phyloP scores from a whole-genome alignment of 2,329 filamentous ascomycete genomes.

The Pezicula carpinea region DNA sequence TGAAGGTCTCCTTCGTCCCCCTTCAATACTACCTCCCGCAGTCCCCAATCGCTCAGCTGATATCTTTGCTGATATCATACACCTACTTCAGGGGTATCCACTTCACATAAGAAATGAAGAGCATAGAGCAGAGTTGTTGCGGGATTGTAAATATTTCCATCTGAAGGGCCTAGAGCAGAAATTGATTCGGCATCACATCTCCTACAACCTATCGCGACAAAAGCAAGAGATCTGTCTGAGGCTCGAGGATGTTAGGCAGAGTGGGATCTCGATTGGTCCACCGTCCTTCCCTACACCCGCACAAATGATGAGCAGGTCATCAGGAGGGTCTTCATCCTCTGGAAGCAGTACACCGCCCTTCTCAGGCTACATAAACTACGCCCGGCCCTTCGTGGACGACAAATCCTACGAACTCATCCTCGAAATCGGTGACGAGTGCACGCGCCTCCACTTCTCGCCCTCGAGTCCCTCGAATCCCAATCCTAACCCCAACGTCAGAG shows the following conservation, averaged over 20 bases:
- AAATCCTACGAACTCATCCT: conserved; percentile 68
- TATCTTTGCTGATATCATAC: conserved; percentile 76
- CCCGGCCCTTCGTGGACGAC: conserved; percentile 81
- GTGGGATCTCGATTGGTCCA: conserved; percentile 63
- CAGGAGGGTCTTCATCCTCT: background rate
- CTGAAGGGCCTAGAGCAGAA: conserved; percentile 88
- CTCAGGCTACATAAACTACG: conserved; percentile 67
- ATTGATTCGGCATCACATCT: conserved; percentile 71
- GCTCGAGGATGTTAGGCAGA: conserved; percentile 83
- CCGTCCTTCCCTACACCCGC: conserved; percentile 23
- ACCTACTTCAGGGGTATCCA: conserved; percentile 78
- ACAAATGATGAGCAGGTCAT: background rate
- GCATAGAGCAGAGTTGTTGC: conserved; percentile 72
- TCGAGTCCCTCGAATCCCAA: no score
- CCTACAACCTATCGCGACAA: conserved; percentile 65
- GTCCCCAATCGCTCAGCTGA: conserved; percentile 80
- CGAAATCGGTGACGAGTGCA: conserved; percentile 69
- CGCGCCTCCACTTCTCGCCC: conserved; percentile 44
- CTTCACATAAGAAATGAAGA: conserved; percentile 69
- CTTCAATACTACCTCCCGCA: conserved; percentile 76
- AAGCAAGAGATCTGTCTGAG: conserved; percentile 74
- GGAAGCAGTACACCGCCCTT: conserved; percentile 23
- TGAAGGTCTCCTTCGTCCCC: conserved; percentile 74
- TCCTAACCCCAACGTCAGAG: conserved; percentile 41
- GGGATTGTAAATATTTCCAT: conserved; percentile 90